These are phyloP conservation scores for Eurotiales sp. DNA, from an alignment of 2,329 filamentous ascomycete genomes.

Conservation along the genomic window DNA sequence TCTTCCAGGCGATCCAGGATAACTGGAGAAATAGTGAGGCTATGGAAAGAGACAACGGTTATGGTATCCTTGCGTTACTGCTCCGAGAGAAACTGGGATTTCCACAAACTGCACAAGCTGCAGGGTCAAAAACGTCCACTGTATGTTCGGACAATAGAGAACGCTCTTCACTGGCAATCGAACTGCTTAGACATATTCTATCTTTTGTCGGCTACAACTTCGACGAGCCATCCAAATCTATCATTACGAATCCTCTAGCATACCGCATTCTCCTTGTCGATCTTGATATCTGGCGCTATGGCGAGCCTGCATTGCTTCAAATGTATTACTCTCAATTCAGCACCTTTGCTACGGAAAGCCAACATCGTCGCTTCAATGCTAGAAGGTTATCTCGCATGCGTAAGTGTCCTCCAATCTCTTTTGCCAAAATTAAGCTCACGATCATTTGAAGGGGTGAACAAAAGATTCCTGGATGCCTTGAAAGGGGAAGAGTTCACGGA, in stretches of 20 bases:
- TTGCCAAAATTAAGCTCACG: constrained; percentile 18
- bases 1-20: constrained; percentile 79
- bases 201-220: constrained; percentile 86
- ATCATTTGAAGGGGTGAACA: constrained; percentile 67
- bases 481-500: constrained; percentile 76
- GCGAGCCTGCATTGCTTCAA: constrained; percentile 70
- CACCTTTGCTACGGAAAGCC: constrained; percentile 83
- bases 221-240: constrained; percentile 74
- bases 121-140: constrained; percentile 43
- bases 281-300: constrained; percentile 86
- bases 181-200: constrained; percentile 72
- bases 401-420: constrained; percentile 46
- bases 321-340: constrained; percentile 92
- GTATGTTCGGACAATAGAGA: constrained; percentile 40
- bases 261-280: constrained; percentile 91
- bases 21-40: constrained; percentile 98
- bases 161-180: constrained; percentile 49
- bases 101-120: constrained; percentile 21
- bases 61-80: constrained; percentile 79
- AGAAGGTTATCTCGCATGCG: constrained; percentile 85
- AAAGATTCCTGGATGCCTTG: constrained; percentile 81
- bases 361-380: constrained; percentile 87
- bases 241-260: constrained; percentile 92
- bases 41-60: constrained; percentile 94
- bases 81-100: constrained; percentile 71